These are phyloP conservation scores for Puccinia novopanici DNA, from an alignment of 1,284 basidiomycete genomes.

Conservation along the genomic window DNA sequence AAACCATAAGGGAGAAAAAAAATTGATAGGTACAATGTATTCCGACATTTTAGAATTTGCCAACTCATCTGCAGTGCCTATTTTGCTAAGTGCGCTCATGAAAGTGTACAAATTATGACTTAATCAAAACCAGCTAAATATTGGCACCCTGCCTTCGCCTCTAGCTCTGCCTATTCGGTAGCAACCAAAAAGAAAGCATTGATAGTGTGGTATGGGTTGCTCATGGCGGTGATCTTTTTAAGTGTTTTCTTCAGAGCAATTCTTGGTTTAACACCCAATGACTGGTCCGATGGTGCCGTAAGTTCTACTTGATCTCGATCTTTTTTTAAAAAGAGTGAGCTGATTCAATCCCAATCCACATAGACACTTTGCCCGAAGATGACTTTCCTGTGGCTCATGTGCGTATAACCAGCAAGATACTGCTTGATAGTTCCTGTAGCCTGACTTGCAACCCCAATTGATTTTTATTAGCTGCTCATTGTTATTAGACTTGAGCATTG, in stretches of 20 bases:
- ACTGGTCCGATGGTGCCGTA: constrained; percentile 48
- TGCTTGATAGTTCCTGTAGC: neutral
- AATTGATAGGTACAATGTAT: neutral
- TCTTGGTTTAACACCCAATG: constrained; percentile 32
- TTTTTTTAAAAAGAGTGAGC: no score
- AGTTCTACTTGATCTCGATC: constrained; percentile 4
- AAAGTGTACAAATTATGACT: neutral
- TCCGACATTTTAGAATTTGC: constrained; percentile 35
- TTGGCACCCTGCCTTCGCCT: neutral
- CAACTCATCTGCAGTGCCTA: constrained; percentile 51
- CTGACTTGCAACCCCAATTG: neutral
- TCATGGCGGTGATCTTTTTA: constrained; percentile 47
- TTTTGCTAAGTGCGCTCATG: constrained; percentile 45
- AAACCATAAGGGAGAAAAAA: neutral
- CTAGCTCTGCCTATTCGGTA: constrained; percentile 48
- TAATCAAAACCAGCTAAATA: neutral
- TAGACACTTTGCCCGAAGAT: constrained; percentile 46
- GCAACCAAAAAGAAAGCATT: constrained; percentile 38
- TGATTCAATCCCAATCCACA: neutral
- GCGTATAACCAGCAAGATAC: neutral
- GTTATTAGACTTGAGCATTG: constrained; percentile 47
- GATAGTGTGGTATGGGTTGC: constrained; percentile 36
- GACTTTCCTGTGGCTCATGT: constrained; percentile 51
- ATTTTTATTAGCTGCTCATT: constrained; percentile 31
- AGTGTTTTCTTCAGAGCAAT: constrained; percentile 49